Evolutionary conservation across 164 flowering plant genomes (phyloP).

Genomic region (Vitis amurensis): DNA sequence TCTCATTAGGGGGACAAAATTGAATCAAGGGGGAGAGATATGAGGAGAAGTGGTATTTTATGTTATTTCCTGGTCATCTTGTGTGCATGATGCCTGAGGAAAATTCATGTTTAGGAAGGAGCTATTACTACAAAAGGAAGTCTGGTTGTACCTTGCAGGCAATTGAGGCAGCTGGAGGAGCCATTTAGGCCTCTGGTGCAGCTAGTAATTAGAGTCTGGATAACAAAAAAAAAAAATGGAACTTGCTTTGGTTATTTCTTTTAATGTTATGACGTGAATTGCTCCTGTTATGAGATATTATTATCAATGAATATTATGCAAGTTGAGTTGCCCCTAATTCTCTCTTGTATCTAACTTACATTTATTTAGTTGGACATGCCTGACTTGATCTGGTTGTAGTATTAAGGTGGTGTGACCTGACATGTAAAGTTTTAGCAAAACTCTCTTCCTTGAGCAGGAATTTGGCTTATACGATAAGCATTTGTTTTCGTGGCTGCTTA

Average conservation of each 20-base stretch:
- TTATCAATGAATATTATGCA: background rate
- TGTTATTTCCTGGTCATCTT: conserved; percentile 4
- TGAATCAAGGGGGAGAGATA: background rate
- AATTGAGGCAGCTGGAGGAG: background rate
- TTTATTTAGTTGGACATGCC: background rate
- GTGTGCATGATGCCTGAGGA: background rate
- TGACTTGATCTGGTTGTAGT: background rate
- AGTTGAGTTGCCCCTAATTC: background rate
- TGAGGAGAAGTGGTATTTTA: conserved; percentile 4
- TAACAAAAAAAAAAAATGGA: background rate
- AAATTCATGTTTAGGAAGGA: conserved; percentile 13
- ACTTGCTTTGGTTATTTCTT: background rate
- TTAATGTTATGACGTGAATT: background rate
- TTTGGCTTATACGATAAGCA: background rate
- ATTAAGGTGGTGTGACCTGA: too few relatives aligned
- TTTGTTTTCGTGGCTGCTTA: background rate
- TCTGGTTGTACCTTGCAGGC: conserved; percentile 1
- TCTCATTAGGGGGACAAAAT: background rate
- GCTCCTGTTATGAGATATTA: background rate
- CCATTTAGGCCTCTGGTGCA: background rate
- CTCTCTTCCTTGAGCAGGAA: background rate
- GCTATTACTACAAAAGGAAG: conserved; percentile 8
- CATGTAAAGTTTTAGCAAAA: background rate
- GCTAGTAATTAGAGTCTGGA: conserved; percentile 4
- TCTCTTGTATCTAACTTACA: too few relatives aligned